A percentile compares a stretch with the other conserved stretches of the same genome.
phyloP scores from a whole-genome alignment of 139 green algal genomes.

The Coccomyxa sp. region DNA sequence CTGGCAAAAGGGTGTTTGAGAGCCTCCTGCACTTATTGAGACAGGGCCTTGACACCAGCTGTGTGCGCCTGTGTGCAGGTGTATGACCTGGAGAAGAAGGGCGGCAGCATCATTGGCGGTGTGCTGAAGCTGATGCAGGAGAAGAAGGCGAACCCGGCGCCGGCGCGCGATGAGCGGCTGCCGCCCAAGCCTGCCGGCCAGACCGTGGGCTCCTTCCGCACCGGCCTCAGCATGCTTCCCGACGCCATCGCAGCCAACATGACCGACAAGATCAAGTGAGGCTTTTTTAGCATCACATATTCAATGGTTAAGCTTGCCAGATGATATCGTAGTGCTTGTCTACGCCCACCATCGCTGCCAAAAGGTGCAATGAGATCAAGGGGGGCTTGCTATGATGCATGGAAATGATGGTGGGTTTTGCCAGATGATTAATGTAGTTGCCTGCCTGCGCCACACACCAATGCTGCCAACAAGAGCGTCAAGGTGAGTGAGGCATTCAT shows the following conservation, averaged over 20 bases:
- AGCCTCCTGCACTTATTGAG: no score
- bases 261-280: constrained; percentile 41
- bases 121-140: constrained; percentile 79
- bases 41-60: no score
- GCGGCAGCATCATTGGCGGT: constrained; percentile 87
- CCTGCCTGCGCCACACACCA: no score
- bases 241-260: constrained; percentile 81
- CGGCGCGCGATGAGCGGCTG: constrained; percentile 77
- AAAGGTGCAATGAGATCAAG: no score
- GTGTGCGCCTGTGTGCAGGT: constrained; percentile 39
- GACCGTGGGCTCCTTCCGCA: constrained; percentile 92
- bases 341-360: not conserved
- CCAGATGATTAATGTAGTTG: no score
- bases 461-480: no score
- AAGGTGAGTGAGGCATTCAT: no score
- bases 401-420: no score
- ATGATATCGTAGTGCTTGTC: not conserved
- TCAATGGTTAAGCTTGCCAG: not conserved
- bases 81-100: constrained; percentile 83
- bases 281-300: no score
- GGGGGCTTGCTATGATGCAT: no score
- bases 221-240: constrained; percentile 85
- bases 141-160: constrained; percentile 66
- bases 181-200: constrained; percentile 90
- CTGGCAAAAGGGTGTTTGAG: no score